These are phyloP conservation scores for Stephanodiscus minutulus DNA, from an alignment of 108 stramenopile genomes.

Conservation along the genomic window DNA sequence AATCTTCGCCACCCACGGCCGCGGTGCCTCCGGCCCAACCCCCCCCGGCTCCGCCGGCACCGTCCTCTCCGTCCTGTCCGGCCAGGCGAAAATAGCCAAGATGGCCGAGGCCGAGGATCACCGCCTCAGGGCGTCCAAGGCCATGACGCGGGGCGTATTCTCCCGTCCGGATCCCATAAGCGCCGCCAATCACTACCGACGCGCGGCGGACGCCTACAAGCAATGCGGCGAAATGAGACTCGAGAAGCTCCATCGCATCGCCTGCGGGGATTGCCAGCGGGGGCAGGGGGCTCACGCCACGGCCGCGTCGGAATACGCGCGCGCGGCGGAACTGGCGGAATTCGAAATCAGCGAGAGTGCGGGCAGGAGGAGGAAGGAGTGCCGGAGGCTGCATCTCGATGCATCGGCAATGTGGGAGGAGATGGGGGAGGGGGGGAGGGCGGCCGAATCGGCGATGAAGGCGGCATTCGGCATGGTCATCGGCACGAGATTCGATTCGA, in stretches of 20 bases:
- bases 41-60: constrained; percentile 19
- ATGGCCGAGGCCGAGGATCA: constrained; percentile 80
- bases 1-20: constrained; percentile 15
- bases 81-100: constrained; percentile 67
- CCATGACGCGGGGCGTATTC: constrained; percentile 73
- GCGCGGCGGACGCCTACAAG: constrained; percentile 86
- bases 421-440: constrained; percentile 71
- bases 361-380: constrained; percentile 60
- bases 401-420: constrained; percentile 70
- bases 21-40: too few species aligned
- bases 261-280: constrained; percentile 72
- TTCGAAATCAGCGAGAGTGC: constrained; percentile 22
- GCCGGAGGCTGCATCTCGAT: constrained; percentile 59
- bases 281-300: constrained; percentile 70
- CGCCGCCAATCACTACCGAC: constrained; percentile 81
- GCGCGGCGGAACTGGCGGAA: constrained; percentile 72
- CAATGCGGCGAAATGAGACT: constrained; percentile 67
- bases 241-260: constrained; percentile 74
- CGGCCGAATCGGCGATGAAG: constrained; percentile 55
- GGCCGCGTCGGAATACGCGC: constrained; percentile 74
- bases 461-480: constrained; percentile 65
- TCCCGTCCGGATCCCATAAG: constrained; percentile 72
- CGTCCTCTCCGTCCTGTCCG: constrained; percentile 46
- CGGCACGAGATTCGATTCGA: constrained; percentile 45
- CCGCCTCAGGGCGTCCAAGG: constrained; percentile 79